Evolutionary conservation across 768 basidiomycete species (phyloP).

Genomic region (Pleurotus cornucopiae): DNA sequence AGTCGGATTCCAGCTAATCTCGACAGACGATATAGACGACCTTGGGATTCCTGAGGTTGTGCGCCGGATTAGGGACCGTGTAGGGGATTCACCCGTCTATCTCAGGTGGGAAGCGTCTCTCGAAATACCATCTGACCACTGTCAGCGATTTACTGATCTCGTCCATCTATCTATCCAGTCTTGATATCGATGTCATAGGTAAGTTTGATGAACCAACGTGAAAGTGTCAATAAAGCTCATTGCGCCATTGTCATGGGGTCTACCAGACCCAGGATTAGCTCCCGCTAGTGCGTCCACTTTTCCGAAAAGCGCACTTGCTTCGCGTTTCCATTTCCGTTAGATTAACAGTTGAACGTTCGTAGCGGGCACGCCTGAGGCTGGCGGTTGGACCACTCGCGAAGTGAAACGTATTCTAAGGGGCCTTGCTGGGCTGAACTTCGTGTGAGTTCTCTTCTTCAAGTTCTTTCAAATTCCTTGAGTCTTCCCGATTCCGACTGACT

Average conservation of each 20-base stretch:
- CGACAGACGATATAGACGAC: constrained; percentile 82
- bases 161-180: constrained; percentile 27
- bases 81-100: constrained; percentile 76
- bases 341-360: constrained; percentile 3
- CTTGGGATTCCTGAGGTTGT: constrained; percentile 69
- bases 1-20: constrained; percentile 77
- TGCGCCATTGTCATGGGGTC: neutral
- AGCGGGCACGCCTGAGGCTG: constrained; percentile 84
- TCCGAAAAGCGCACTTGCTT: neutral
- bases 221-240: neutral
- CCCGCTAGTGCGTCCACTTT: constrained; percentile 58
- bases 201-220: constrained; percentile 10
- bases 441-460: constrained; percentile 39
- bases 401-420: constrained; percentile 79
- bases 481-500: neutral
- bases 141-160: neutral
- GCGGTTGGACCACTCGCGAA: constrained; percentile 83
- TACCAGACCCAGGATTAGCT: constrained; percentile 66
- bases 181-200: constrained; percentile 85
- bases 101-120: constrained; percentile 47
- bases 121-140: neutral
- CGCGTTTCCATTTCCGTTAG: neutral
- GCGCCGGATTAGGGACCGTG: constrained; percentile 61
- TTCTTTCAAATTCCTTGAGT: neutral
- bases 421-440: constrained; percentile 72